Evolutionary conservation across 345 rosid species (phyloP).

Genomic region (Ceriops tagal): DNA sequence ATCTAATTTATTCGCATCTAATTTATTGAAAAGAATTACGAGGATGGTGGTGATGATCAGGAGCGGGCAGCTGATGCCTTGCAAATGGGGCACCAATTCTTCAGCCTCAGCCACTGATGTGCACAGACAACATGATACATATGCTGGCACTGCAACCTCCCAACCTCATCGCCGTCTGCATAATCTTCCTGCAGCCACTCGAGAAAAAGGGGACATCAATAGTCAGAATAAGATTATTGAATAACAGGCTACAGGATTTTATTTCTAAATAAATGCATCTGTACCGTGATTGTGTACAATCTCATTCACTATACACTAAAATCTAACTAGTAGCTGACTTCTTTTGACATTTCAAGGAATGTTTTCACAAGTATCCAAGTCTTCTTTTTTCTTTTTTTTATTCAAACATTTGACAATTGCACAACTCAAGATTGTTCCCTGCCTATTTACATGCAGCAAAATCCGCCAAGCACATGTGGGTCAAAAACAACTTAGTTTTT

Average conservation of each 20-base stretch:
- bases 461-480: not conserved
- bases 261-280: no score
- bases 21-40: conserved; percentile 10
- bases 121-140: conserved; percentile 59
- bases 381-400: not conserved
- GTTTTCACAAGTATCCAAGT: no score
- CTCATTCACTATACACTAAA: no score
- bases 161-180: conserved; percentile 63
- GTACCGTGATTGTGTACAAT: no score
- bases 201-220: not conserved
- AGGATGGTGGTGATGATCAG: conserved; percentile 16
- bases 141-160: conserved; percentile 79
- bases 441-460: not conserved
- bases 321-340: no score
- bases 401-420: not conserved
- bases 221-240: no score
- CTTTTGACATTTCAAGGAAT: no score
- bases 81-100: conserved; percentile 97
- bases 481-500: no score
- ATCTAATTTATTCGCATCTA: conserved; percentile 19
- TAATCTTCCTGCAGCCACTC: conserved; percentile 70
- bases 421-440: no score
- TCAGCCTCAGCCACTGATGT: conserved; percentile 80
- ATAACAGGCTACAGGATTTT: no score
- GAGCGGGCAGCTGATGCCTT: conserved; percentile 59